A percentile compares a stretch with the other conserved stretches of the same genome.
phyloP scores from a whole-genome alignment of 148 eudicot genomes.

The Hydrangea macrophylla region DNA sequence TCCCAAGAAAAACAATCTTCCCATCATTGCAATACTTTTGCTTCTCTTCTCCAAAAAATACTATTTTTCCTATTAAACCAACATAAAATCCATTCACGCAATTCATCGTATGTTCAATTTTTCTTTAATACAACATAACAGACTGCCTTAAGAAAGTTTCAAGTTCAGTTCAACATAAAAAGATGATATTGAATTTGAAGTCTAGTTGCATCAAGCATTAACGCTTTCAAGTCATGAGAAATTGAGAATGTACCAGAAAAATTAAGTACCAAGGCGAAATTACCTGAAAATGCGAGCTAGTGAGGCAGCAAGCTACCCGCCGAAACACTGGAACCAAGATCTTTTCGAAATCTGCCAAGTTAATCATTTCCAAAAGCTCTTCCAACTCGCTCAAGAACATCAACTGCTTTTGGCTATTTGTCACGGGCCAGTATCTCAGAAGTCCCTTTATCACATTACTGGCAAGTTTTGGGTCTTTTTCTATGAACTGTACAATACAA shows the following conservation, averaged over 20 bases:
- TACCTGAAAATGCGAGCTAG: slow-evolving; percentile 60
- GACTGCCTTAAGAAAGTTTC: not conserved
- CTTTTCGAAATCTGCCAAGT: slow-evolving; percentile 42
- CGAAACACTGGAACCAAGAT: slow-evolving; percentile 47
- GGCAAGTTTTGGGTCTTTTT: slow-evolving; percentile 47
- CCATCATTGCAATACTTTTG: not conserved
- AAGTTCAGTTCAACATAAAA: not conserved
- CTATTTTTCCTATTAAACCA: not conserved
- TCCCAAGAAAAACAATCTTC: not conserved
- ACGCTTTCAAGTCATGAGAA: not conserved
- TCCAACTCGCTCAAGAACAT: slow-evolving; percentile 53
- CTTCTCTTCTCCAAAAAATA: not conserved
- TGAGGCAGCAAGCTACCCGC: slow-evolving; percentile 43
- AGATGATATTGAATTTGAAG: not conserved
- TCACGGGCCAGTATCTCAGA: slow-evolving; percentile 50
- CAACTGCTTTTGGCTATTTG: slow-evolving; percentile 49
- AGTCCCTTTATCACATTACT: slow-evolving; percentile 39
- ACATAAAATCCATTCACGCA: not conserved
- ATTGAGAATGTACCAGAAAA: not conserved
- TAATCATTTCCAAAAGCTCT: slow-evolving; percentile 44
- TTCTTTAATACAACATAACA: no score
- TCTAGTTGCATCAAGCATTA: no score
- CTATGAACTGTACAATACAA: slow-evolving; percentile 47
- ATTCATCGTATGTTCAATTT: not conserved
- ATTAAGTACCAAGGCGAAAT: no score